Evolutionary conservation across 2,329 filamentous ascomycete genomes (phyloP), one percentile per base, ranked within the genome.

Genomic region (Emmonsia crescens): DNA sequence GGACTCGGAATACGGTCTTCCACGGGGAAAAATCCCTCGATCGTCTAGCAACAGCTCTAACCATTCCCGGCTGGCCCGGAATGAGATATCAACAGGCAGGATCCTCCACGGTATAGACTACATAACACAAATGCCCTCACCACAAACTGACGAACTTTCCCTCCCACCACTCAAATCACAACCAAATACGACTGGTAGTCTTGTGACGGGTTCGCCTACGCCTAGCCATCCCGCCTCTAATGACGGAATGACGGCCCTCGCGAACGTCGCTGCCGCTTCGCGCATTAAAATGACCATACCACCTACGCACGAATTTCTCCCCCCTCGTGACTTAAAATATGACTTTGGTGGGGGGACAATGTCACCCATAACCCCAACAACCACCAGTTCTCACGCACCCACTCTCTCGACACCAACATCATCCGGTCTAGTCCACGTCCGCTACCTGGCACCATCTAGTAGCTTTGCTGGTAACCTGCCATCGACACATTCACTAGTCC

Each of bases 121-220:
- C 56, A 66, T 66, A 16, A 66, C 64, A 4, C 63, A 60, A 21
- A 66, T 63, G 60, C 59, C 63, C 5, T 63, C 64, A 6, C 61
- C 64, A 2, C 49, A 54, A 46, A 40, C 55, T 40, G 60, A 64
- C n/a, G 54, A 60, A 29, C 52, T 63, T 21, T 63, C 64, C 8
- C 61, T 66, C 12, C 64, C 64, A 24, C 64, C 64, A 46, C 58
- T 66, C 10, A 62, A 64, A 56, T 56, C 59, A 14, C 57, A 55
- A 48, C 60, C 56, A 33, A 51, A 48, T 40, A 44, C 58, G 3
- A 56, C 60, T 3, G 19, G 48, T 21, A 38, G 40, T 55, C 33
- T 46, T 27, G 52, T 33, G 10, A 21, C 24, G 19, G 31, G 49
- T 33, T 62, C 62, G 9, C 57, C 60, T 3, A 61, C 62, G 2